Evolutionary conservation across 164 flowering plant genomes (phyloP).

Genomic region (Platanus orientalis): DNA sequence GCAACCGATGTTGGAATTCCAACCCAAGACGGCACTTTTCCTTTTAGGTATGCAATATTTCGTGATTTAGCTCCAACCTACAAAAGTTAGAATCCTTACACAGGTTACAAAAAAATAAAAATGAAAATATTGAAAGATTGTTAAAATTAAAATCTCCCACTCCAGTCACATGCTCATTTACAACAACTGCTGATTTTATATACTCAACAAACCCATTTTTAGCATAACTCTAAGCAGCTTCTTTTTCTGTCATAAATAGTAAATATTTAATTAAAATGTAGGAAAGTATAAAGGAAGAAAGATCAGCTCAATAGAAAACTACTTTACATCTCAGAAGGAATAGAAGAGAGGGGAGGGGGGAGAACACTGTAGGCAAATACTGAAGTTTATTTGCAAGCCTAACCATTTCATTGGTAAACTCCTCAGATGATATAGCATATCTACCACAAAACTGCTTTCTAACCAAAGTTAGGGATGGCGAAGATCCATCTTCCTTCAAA

Average conservation of each 20-base stretch:
- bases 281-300: no score
- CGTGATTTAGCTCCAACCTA: constrained; percentile 99
- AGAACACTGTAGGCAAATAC: not conserved
- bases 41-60: constrained; percentile 77
- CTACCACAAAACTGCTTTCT: constrained; percentile 72
- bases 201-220: no score
- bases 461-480: constrained; percentile 48
- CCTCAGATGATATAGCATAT: constrained; percentile 90
- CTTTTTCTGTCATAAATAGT: no score
- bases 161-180: no score
- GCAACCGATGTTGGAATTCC: constrained; percentile 97
- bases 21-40: constrained; percentile 91
- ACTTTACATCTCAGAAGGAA: no score
- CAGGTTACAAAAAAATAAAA: constrained; percentile 3
- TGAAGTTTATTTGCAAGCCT: constrained; percentile 18
- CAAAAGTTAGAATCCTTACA: constrained; percentile 3
- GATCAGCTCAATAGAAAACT: no score
- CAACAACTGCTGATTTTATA: no score
- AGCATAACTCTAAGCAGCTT: no score
- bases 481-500: constrained; percentile 31
- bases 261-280: no score
- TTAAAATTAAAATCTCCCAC: no score
- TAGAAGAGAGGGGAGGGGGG: not conserved
- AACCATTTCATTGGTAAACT: constrained; percentile 83
- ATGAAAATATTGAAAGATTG: not conserved